Base-by-base conservation (phyloP, 305 asterid species). In the Solanum aculeatissimum region DNA sequence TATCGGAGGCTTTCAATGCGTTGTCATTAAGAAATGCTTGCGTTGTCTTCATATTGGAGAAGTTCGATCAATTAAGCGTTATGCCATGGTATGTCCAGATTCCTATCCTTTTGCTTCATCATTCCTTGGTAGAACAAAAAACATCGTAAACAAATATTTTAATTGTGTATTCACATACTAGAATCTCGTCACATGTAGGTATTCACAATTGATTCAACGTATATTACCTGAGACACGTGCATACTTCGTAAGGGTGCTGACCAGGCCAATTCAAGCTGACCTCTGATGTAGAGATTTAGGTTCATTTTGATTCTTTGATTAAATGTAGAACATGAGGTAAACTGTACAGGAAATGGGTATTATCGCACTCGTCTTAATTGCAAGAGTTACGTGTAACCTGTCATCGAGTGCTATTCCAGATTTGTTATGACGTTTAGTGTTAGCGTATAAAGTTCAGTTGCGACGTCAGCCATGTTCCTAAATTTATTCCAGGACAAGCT, bases 1-100 rank as follows among this genome's bases (percentile, higher is more conserved):
- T 97, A 75, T 95, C 99, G 8, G 99, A 97, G 91, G 95, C 98
- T 16, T 97, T 91, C 83, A 97, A 95, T 83, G 98, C 99, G 4
- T 65, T 83, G 74, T 89, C 99, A 49, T 87, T 97, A 87, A 90
- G 95, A 87, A 91, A 93, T 54, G 91, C 98, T 80, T 97, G 97
- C 90, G 93, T 97, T 78, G 83, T 94, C 16, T 95, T 91, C 90
- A 91, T 90, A 90, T 90, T 97, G 88, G 98, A 95, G 80, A 93
- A 95, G 69, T 91, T 85, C 57, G 98, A 92, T 89, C 92, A 92
- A 57, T 84, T 97, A 86, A 87, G 91, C 55, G 63, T 74, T 54
- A 89, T 89, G 94, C 90, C 94, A 88, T 88, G 95, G 98, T 94
- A 93, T 60, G 95, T 83, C 53, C 55, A 43, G n/a, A 68, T 53